phyloP scores from a whole-genome alignment of 73 alveolate genomes.

The Paramecium sexaurelia region DNA sequence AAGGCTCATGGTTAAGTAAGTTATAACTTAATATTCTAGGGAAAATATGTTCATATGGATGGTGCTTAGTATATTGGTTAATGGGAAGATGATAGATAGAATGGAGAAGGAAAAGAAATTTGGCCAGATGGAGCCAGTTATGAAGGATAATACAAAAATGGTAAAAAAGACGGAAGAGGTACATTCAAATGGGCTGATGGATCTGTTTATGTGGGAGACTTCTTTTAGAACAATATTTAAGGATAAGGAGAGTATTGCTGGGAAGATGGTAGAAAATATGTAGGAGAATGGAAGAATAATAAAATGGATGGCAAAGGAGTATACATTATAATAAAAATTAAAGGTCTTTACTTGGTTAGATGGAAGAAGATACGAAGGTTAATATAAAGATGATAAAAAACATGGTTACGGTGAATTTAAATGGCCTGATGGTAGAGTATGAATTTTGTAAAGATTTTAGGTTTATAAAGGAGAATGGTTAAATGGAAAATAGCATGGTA shows the following conservation, averaged over 20 bases:
- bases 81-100: slow-evolving; percentile 76
- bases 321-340: not conserved
- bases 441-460: slow-evolving; percentile 56
- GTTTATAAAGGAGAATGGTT: slow-evolving; percentile 67
- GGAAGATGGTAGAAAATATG: slow-evolving; percentile 83
- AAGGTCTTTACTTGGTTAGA: slow-evolving; percentile 76
- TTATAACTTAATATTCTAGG: not conserved
- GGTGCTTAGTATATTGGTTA: slow-evolving; percentile 80
- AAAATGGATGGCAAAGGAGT: slow-evolving; percentile 83
- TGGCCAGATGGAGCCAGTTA: slow-evolving; percentile 84
- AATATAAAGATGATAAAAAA: slow-evolving; percentile 77
- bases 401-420: slow-evolving; percentile 64
- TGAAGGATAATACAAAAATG: slow-evolving; percentile 72
- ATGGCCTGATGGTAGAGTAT: slow-evolving; percentile 57
- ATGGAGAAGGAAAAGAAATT: slow-evolving; percentile 79
- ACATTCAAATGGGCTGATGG: slow-evolving; percentile 80
- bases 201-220: slow-evolving; percentile 74
- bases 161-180: slow-evolving; percentile 79
- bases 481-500: slow-evolving; percentile 68
- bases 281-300: slow-evolving; percentile 81
- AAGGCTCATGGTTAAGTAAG: slow-evolving; percentile 78
- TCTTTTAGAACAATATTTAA: slow-evolving; percentile 76
- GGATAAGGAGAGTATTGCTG: slow-evolving; percentile 83
- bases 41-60: slow-evolving; percentile 77
- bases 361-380: slow-evolving; percentile 80